A percentile compares a stretch with the other conserved stretches of the same genome.
These are phyloP conservation scores for Veloboletus limbatus DNA, from an alignment of 1,284 basidiomycete genomes.

Conservation along the genomic window DNA sequence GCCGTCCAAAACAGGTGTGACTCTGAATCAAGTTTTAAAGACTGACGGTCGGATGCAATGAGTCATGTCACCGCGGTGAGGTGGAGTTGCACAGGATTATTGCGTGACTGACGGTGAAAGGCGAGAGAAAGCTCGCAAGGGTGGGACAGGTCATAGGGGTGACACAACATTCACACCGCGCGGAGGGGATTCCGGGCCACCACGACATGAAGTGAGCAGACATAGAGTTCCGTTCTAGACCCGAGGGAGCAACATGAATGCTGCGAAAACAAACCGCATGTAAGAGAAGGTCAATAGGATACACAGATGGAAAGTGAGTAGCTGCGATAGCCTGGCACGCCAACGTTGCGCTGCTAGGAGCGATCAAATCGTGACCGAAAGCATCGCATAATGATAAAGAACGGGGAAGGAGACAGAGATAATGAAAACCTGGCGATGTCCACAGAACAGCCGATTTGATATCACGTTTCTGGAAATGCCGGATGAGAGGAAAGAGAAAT, in stretches of 20 bases:
- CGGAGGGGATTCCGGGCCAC: slow-evolving; percentile 13
- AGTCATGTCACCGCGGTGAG: slow-evolving; percentile 13
- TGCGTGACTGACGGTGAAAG: slow-evolving; percentile 19
- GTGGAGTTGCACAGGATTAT: slow-evolving; percentile 9
- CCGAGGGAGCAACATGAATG: slow-evolving; percentile 24
- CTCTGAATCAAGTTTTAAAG: background rate
- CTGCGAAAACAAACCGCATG: slow-evolving; percentile 27
- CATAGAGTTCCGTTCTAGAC: slow-evolving; percentile 32
- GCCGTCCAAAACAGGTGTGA: slow-evolving; percentile 12
- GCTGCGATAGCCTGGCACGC: slow-evolving; percentile 16
- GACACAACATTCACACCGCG: slow-evolving; percentile 14
- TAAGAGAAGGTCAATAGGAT: slow-evolving; percentile 30
- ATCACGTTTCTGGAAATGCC: slow-evolving; percentile 35
- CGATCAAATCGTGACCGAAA: slow-evolving; percentile 32
- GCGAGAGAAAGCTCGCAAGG: slow-evolving; percentile 18
- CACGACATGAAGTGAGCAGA: slow-evolving; percentile 29
- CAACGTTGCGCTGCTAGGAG: slow-evolving; percentile 24
- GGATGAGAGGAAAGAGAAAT: slow-evolving; percentile 19
- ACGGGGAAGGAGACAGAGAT: slow-evolving; percentile 14
- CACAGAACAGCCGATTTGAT: slow-evolving; percentile 35
- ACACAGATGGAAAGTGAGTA: slow-evolving; percentile 25
- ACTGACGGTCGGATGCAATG: background rate
- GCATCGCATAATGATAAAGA: slow-evolving; percentile 34
- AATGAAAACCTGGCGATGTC: slow-evolving; percentile 30
- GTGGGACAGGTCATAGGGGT: slow-evolving; percentile 17